Base-by-base conservation (phyloP, 768 basidiomycete species). In the Thelephora ganbajun region DNA sequence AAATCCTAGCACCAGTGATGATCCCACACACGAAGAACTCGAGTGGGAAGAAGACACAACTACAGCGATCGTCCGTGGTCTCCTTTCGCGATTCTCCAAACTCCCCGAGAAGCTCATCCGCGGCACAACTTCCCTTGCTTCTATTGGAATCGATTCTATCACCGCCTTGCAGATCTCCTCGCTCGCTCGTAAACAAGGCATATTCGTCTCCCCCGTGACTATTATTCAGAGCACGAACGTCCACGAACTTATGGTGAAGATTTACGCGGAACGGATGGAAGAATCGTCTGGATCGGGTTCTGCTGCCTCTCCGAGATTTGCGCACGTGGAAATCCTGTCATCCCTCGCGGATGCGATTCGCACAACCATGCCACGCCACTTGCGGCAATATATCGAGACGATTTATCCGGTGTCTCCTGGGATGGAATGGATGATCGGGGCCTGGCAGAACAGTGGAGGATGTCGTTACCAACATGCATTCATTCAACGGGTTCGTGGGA, bases 61-160 rank as follows among this genome's bases (percentile, higher is more conserved):
- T 1, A 46, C 48, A 12, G 48, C 20, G 39, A 47, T 49, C 45
- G 46, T 55, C 33, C 49, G 52, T 20, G 49, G 37, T 20, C 18
- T 52, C 9, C 26, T 58, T 18, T 49, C 52, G 23, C 33, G 48
- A 5, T 49, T 65, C 12, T 59, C 61, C 4, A 60, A 60, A 34
- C 55, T 61, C 11, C 57, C 67, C 1, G 26, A 47, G 6, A 57
- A 63, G 3, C 51, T 57, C 16, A 57, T 74, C 5, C 53, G 56
- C 16, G 49, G 60, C 14, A 52, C 56, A 3, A 71, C 67, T 5
- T 63, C 63, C 3, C 61, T 72, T 14, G 59, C 60, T 11, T 60
- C 67, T 5, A 53, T 74, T 11, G 73, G 73, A 16, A 59, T 74
- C 11, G 73, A 74, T 53, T 74, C 73, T 1, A 73, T 74, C 49